Evolutionary conservation across 306 rosid species (phyloP).

Genomic region (Trifolium dubium): DNA sequence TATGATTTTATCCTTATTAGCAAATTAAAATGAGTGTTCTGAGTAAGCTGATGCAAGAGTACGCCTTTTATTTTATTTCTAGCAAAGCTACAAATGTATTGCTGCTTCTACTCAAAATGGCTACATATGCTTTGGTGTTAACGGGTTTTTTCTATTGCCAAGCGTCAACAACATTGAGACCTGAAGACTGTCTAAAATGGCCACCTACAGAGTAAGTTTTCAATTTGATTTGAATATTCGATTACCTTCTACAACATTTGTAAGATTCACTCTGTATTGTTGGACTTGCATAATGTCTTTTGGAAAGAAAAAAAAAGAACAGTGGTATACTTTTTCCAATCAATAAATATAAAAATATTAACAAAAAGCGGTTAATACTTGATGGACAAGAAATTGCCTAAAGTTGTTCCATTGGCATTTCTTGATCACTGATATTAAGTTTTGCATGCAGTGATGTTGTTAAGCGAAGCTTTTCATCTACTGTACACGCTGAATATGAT

Average conservation of each 20-base stretch:
- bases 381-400: slow-evolving; percentile 19
- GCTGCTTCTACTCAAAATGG: slow-evolving; percentile 73
- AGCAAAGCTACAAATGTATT: slow-evolving; percentile 87
- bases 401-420: slow-evolving; percentile 21
- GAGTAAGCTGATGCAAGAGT: slow-evolving; percentile 53
- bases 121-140: slow-evolving; percentile 71
- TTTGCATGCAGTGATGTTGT: slow-evolving; percentile 47
- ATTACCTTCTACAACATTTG: slow-evolving; percentile 7
- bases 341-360: slow-evolving; percentile 10
- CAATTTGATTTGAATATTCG: slow-evolving; percentile 27
- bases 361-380: slow-evolving; percentile 31
- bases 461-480: slow-evolving; percentile 38
- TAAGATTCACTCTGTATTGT: not conserved
- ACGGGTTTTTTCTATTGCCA: slow-evolving; percentile 85
- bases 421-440: slow-evolving; percentile 37
- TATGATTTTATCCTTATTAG: slow-evolving; percentile 6
- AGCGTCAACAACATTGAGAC: slow-evolving; percentile 58
- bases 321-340: slow-evolving; percentile 2
- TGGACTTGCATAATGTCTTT: not conserved
- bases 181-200: slow-evolving; percentile 52
- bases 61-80: slow-evolving; percentile 45
- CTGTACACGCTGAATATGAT: slow-evolving; percentile 20
- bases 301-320: slow-evolving; percentile 24
- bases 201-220: slow-evolving; percentile 67
- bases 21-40: slow-evolving; percentile 11